Evolutionary conservation across 192 early-diverging fungal genomes (phyloP).

Genomic region (Mortierella alpina): DNA sequence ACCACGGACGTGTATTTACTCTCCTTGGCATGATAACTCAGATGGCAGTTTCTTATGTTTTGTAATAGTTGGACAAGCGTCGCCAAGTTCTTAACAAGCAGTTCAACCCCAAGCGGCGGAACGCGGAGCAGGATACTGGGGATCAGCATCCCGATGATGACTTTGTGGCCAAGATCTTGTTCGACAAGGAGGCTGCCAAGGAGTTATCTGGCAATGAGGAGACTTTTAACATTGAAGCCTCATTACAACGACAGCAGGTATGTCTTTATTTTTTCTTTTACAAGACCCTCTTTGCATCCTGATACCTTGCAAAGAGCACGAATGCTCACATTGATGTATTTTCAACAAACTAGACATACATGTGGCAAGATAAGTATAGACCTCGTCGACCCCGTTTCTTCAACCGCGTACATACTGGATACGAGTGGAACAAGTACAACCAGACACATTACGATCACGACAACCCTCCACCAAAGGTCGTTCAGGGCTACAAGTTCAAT

Average conservation of each 20-base stretch:
- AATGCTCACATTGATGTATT: background rate
- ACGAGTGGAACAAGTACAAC: constrained; percentile 99
- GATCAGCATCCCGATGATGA: constrained; percentile 56
- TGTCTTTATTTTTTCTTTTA: constrained; percentile 6
- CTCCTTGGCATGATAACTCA: background rate
- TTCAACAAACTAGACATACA: constrained; percentile 61
- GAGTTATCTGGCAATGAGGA: constrained; percentile 85
- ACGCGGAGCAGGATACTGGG: constrained; percentile 18
- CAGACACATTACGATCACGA: constrained; percentile 97
- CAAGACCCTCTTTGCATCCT: too few species aligned
- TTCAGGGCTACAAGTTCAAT: constrained; percentile 98
- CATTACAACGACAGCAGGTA: constrained; percentile 63
- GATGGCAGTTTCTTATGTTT: background rate
- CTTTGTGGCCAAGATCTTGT: constrained; percentile 65
- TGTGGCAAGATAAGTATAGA: constrained; percentile 94
- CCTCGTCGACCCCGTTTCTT: constrained; percentile 96
- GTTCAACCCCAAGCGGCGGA: constrained; percentile 63
- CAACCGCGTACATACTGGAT: constrained; percentile 97
- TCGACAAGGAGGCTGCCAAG: constrained; percentile 77
- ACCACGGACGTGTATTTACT: background rate
- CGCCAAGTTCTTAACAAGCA: constrained; percentile 63
- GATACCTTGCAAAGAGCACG: background rate
- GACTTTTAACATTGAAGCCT: constrained; percentile 81
- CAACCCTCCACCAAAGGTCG: constrained; percentile 97
- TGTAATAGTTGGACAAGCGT: constrained; percentile 61